Base-by-base conservation (phyloP, 306 rosid species). In the Lithocarpus polystachyus region DNA sequence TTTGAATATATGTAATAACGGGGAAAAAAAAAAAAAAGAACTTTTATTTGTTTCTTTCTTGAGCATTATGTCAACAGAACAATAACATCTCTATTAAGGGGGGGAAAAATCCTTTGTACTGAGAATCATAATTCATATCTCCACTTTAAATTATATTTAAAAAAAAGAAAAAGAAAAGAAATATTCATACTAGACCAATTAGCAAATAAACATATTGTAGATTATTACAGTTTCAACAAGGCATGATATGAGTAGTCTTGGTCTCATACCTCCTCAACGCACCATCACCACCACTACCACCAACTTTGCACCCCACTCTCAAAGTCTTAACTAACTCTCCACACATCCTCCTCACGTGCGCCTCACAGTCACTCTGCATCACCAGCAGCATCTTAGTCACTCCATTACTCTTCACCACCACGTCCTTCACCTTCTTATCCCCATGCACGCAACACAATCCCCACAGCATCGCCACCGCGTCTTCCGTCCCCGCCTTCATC, bases 391-490 rank as follows among this genome's bases (percentile, higher is more conserved):
- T 74, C 85, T 79, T 86, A 0, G 82, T 83, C 65, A 85, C 80
- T 20, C 89, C 92, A 73, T 89, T 81, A 40, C 78, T 75, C 80
- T 75, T 79, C 82, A 74, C 79, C 76, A 87, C 88, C 73, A 73
- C 68, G 37, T 85, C 92, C 73, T 72, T 78, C 56, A 80, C 88
- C 29, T 72, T 89, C 71, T 55, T 83, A 28, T 87, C 86, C 14
- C 82, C 82, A 75, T 75, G 26, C 74, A 85, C 29, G 70, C 90
- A 87, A 72, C 89, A 89, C 71, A 85, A 45, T 8, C 87, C 80
- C 90, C 91, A 87, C 68, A 89, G 71, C 79, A 89, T 85, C 67
- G 77, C 73, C 79, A 89, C 88, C 23, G 79, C 88, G 68, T 85
- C 89, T 85, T 81, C 88, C 37, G 85, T 83, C 65, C 88, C 91